A percentile compares a stretch with the other conserved stretches of the same genome.
Conservation (phyloP, 768 basidiomycete species). For the Cystofilobasidium capitatum region DNA sequence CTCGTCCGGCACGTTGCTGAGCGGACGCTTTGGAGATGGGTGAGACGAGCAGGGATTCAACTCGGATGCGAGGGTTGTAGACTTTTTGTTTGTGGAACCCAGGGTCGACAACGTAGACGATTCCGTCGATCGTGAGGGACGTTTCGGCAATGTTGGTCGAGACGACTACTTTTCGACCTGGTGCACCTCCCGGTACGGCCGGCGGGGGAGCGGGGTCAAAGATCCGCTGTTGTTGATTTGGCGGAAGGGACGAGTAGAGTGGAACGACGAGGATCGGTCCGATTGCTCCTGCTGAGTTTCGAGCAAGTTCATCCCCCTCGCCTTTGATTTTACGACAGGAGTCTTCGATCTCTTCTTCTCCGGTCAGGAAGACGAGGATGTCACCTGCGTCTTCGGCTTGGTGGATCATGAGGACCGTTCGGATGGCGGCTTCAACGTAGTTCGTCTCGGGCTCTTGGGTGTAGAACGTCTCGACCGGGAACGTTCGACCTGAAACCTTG, state of each 20-base stretch:
- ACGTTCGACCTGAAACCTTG: constrained; percentile 84
- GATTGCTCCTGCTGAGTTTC: constrained; percentile 45
- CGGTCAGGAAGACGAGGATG: constrained; percentile 86
- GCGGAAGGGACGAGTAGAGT: constrained; percentile 87
- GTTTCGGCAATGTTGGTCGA: constrained; percentile 98
- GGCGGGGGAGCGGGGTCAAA: constrained; percentile 77
- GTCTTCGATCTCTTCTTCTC: constrained; percentile 97
- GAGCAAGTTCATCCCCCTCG: constrained; percentile 73
- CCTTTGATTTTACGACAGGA: constrained; percentile 84
- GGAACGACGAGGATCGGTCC: constrained; percentile 86
- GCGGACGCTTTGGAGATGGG: constrained; percentile 96
- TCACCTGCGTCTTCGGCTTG: constrained; percentile 90
- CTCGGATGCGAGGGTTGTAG: constrained; percentile 93
- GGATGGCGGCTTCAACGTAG: constrained; percentile 93
- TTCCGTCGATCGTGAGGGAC: constrained; percentile 92
- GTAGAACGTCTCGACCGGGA: constrained; percentile 53
- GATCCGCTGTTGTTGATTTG: constrained; percentile 89
- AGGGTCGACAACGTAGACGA: constrained; percentile 98
- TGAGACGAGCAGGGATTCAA: constrained; percentile 83
- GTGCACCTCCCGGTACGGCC: constrained; percentile 55
- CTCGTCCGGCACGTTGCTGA: constrained; percentile 90
- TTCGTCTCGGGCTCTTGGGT: constrained; percentile 87
- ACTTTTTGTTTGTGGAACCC: constrained; percentile 98
- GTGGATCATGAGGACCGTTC: constrained; percentile 94
- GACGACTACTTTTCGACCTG: constrained; percentile 85